Conservation (phyloP, 305 asterid species). For the Plantago coronopus region DNA sequence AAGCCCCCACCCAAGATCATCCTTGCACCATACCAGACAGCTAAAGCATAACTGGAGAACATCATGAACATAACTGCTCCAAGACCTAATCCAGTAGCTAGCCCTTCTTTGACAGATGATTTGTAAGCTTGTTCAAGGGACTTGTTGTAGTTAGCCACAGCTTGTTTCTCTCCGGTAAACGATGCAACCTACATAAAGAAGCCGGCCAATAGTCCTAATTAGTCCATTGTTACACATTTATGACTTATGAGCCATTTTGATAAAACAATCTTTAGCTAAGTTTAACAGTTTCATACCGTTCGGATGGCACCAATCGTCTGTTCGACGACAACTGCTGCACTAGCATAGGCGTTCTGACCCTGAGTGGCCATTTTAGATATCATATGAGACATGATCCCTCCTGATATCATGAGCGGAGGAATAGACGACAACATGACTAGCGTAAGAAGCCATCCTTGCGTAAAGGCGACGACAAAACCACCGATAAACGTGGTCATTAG, state of each 20-base stretch:
- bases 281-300: conserved; percentile 41
- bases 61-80: conserved; percentile 62
- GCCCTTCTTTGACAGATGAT: conserved; percentile 68
- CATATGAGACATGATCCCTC: conserved; percentile 58
- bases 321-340: conserved; percentile 73
- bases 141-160: conserved; percentile 46
- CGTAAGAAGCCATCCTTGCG: conserved; percentile 79
- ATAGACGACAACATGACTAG: conserved; percentile 66
- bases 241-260: no score
- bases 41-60: conserved; percentile 81
- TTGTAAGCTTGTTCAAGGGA: conserved; percentile 64
- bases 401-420: conserved; percentile 72
- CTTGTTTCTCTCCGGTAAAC: conserved; percentile 77
- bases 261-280: not conserved
- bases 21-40: conserved; percentile 76
- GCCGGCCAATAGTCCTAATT: no score
- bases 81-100: conserved; percentile 73
- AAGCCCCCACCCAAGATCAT: conserved; percentile 59
- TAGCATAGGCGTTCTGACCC: conserved; percentile 76
- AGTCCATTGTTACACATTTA: no score
- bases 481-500: conserved; percentile 66
- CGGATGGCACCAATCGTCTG: conserved; percentile 85
- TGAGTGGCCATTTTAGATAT: conserved; percentile 65
- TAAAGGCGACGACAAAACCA: conserved; percentile 66
- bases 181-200: conserved; percentile 57